These are phyloP conservation scores for Trichaptum fuscoviolaceum DNA, from an alignment of 768 basidiomycete genomes.

Conservation along the genomic window DNA sequence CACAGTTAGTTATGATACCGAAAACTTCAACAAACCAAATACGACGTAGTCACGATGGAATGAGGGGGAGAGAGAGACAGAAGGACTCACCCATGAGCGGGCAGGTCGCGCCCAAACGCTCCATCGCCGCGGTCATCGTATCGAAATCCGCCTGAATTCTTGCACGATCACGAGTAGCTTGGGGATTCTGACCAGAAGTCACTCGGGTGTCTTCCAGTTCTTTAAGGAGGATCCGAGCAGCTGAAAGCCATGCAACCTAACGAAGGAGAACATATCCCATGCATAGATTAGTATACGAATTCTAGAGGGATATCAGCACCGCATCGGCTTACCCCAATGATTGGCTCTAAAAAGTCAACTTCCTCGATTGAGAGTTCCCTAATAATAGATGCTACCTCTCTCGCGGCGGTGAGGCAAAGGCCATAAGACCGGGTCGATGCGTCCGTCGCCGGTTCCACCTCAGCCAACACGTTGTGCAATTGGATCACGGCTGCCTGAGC, in stretches of 20 bases:
- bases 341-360: conserved; percentile 17
- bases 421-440: conserved; percentile 15
- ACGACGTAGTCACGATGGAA: background rate
- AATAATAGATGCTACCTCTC: conserved; percentile 14
- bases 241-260: background rate
- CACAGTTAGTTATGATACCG: background rate
- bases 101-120: conserved; percentile 12
- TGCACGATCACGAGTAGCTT: conserved; percentile 6
- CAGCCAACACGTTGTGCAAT: conserved; percentile 18
- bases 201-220: background rate
- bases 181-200: background rate
- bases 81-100: conserved; percentile 21
- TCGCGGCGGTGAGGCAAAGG: conserved; percentile 17
- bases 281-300: background rate
- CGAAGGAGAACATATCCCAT: background rate
- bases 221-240: background rate
- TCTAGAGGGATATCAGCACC: background rate
- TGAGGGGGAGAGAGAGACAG: background rate
- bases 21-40: background rate
- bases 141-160: conserved; percentile 14
- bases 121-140: conserved; percentile 18
- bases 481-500: conserved; percentile 21
- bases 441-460: background rate
- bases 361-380: conserved; percentile 13
- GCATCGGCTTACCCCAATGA: conserved; percentile 20